Evolutionary conservation across 2,329 filamentous ascomycete genomes (phyloP), one percentile per base, ranked within the genome.

Genomic region (Aspergillus hortae): DNA sequence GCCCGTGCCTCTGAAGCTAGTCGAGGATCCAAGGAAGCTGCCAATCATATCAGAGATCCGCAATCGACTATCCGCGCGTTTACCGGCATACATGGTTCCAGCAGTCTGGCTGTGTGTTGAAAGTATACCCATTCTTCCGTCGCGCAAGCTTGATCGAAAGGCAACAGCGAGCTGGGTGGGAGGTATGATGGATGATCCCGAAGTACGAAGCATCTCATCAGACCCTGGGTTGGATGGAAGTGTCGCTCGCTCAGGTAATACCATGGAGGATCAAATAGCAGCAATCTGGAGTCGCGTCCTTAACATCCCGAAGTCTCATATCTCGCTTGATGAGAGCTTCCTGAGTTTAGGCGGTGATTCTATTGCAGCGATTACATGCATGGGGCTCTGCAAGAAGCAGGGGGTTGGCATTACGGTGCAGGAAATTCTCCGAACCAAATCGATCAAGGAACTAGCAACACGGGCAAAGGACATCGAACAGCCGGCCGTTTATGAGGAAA

Each of bases 301-400:
- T n/a, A 72, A 73, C 17, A 63, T 73, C 15, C 67, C 70, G 0
- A 51, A 58, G 10, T 56, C 51, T 12, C 64, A 65, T 11, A 65
- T 74, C n/a, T 62, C 63, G 25, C 23, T 70, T 33, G 56, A 67
- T 15, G 62, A 70, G 44, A 68, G 69, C 40, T 79, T 79, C 54
- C 56, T 79, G 4, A 72, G 67, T 10, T 57, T 78, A 2, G 76
- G 76, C 32, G 77, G 77, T 47, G 77, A 79, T 51, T 78, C 75
- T 0, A 78, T 79, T 49, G 76, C 76, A 38, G 76, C 77, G 0
- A 79, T 80, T 72, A 76, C 76, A 44, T 76, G 77, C 36, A 70
- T 77, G 52, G 73, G 73, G 2, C 67, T 75, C 33, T 78, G 74
- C 54, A 76, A 75, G 44, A 77, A 76, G 58, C 62, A 66, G 33